Conservation (phyloP, 257 asterid genomes). For the Salvia hispanica region DNA sequence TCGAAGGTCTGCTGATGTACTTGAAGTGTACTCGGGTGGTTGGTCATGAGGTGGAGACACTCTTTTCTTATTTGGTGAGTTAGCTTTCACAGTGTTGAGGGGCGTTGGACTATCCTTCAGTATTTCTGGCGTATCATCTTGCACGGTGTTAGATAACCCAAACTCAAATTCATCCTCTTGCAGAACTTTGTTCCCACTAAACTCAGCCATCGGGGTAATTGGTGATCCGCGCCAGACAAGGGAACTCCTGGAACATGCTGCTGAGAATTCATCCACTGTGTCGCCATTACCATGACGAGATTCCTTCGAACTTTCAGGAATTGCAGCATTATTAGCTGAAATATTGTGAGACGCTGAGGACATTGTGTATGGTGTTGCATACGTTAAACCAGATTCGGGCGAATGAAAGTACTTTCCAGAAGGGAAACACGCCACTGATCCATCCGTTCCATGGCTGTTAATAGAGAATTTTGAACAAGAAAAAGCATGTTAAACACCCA, state of each 20-base stretch:
- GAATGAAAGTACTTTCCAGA: constrained; percentile 28
- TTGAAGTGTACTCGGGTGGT: constrained; percentile 36
- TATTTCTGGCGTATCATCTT: constrained; percentile 60
- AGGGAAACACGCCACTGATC: constrained; percentile 30
- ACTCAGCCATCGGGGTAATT: constrained; percentile 33
- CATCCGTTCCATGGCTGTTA: constrained; percentile 35
- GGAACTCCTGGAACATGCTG: constrained; percentile 6
- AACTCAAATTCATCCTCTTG: constrained; percentile 27
- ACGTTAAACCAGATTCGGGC: constrained; percentile 30
- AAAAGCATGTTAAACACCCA: constrained; percentile 11
- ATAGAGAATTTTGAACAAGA: neutral
- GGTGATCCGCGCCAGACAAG: constrained; percentile 32
- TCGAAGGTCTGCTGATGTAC: constrained; percentile 51
- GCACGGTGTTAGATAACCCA: constrained; percentile 26
- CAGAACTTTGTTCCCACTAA: constrained; percentile 38
- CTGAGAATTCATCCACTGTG: constrained; percentile 14
- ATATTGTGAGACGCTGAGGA: constrained; percentile 14
- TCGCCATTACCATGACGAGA: constrained; percentile 21
- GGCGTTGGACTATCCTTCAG: constrained; percentile 47
- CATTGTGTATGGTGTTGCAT: constrained; percentile 18
- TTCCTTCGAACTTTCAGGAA: constrained; percentile 13
- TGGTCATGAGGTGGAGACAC: constrained; percentile 63
- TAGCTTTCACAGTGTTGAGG: constrained; percentile 50
- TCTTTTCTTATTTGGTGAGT: constrained; percentile 70
- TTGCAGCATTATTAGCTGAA: constrained; percentile 18